Evolutionary conservation across 2,329 filamentous ascomycete species (phyloP).

Genomic region (Penicillium frequentans): DNA sequence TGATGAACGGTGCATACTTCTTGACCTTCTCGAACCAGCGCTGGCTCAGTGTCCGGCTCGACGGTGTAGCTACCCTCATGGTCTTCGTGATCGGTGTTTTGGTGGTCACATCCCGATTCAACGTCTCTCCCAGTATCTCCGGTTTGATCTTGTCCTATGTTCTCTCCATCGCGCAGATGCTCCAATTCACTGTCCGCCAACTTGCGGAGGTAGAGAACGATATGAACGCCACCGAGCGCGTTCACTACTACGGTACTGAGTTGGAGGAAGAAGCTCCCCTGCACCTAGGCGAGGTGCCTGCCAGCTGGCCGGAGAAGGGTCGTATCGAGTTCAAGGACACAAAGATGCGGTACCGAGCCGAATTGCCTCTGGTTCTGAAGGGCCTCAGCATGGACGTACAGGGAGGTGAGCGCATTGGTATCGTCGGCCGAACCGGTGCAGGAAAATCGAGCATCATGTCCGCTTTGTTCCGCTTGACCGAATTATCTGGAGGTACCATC

Average conservation of each 20-base stretch:
- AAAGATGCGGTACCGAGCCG: constrained; percentile 73
- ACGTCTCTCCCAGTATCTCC: constrained; percentile 77
- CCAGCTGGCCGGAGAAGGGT: constrained; percentile 81
- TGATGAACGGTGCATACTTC: constrained; percentile 93
- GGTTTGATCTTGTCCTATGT: constrained; percentile 93
- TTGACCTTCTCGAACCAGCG: constrained; percentile 94
- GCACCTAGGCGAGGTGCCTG: constrained; percentile 68
- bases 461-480: constrained; percentile 45
- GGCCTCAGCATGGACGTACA: constrained; percentile 56
- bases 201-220: constrained; percentile 95
- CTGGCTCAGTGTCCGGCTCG: constrained; percentile 84
- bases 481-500: constrained; percentile 42
- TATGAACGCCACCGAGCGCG: constrained; percentile 93
- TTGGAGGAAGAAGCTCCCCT: constrained; percentile 88
- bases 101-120: constrained; percentile 87
- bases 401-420: constrained; percentile 50
- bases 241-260: constrained; percentile 83
- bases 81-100: constrained; percentile 88
- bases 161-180: constrained; percentile 87
- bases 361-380: constrained; percentile 70
- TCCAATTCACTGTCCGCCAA: constrained; percentile 92
- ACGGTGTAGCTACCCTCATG: constrained; percentile 77
- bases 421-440: constrained; percentile 48
- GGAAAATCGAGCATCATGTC: constrained; percentile 51
- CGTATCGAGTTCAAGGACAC: constrained; percentile 75